These are phyloP conservation scores for Candida xyloterini DNA, from an alignment of 805 yeast species.

Conservation along the genomic window DNA sequence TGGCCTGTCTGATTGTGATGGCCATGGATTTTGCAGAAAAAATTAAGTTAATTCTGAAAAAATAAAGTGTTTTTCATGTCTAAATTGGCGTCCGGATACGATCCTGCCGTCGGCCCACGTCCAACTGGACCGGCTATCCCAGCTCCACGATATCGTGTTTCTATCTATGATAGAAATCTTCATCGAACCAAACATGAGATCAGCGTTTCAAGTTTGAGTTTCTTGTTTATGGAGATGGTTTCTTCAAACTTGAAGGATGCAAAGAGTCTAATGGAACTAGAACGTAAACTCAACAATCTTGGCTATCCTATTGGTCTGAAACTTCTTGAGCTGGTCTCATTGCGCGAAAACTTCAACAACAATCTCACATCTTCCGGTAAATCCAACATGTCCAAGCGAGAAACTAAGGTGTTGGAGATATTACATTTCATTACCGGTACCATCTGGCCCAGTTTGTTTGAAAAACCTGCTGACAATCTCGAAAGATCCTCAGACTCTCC, in stretches of 20 bases:
- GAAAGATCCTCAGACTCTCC: conserved; percentile 50
- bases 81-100: conserved; percentile 25
- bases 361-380: conserved; percentile 46
- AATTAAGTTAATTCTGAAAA: neutral
- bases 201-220: conserved; percentile 62
- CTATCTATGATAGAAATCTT: conserved; percentile 67
- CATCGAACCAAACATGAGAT: conserved; percentile 67
- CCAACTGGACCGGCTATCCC: conserved; percentile 21
- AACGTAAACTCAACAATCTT: conserved; percentile 55
- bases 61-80: conserved; percentile 14
- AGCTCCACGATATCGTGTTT: conserved; percentile 15
- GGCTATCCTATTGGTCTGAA: conserved; percentile 80
- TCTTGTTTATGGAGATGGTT: conserved; percentile 67
- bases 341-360: conserved; percentile 57
- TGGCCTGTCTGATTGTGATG: conserved; percentile 84
- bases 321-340: conserved; percentile 61
- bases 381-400: conserved; percentile 64
- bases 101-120: conserved; percentile 30
- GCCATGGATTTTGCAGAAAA: conserved; percentile 48
- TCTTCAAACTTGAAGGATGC: conserved; percentile 60
- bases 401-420: conserved; percentile 66
- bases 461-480: conserved; percentile 57
- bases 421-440: conserved; percentile 71
- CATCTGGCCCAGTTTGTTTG: conserved; percentile 74
- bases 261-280: conserved; percentile 66